Evolutionary conservation across 2,329 filamentous ascomycete genomes (phyloP).

Genomic region (Xylariaceae sp.): DNA sequence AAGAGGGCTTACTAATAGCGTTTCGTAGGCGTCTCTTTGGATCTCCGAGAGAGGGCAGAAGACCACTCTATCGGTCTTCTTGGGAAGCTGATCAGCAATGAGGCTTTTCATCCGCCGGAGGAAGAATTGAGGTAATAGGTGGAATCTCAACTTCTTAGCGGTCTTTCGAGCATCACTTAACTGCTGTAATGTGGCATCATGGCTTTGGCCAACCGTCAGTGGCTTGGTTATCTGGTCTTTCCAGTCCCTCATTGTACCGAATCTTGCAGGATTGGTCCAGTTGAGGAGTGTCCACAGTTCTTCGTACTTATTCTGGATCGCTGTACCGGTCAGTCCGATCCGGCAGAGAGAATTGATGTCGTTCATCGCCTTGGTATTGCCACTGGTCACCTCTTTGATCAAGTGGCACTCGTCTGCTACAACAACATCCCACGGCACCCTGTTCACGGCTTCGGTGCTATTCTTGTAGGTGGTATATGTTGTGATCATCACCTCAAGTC

Average conservation of each 20-base stretch:
- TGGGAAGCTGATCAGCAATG: constrained; percentile 87
- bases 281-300: constrained; percentile 95
- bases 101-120: constrained; percentile 88
- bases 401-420: constrained; percentile 91
- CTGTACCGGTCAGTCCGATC: constrained; percentile 90
- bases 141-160: constrained; percentile 78
- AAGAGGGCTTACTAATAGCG: constrained; percentile 69
- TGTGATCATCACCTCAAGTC: constrained; percentile 86
- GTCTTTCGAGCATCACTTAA: constrained; percentile 77
- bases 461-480: constrained; percentile 90
- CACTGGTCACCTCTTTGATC: constrained; percentile 75
- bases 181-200: constrained; percentile 81
- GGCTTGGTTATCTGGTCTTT: constrained; percentile 72
- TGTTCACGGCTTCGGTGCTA: constrained; percentile 69
- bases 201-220: constrained; percentile 82
- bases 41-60: constrained; percentile 86
- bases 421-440: constrained; percentile 87
- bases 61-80: constrained; percentile 89
- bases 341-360: constrained; percentile 87
- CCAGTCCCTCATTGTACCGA: constrained; percentile 68
- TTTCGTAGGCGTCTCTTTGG: constrained; percentile 79
- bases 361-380: constrained; percentile 81
- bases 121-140: constrained; percentile 86
- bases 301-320: constrained; percentile 97
- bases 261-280: constrained; percentile 84